Conservation (phyloP, 1,284 basidiomycete genomes). For the Cutaneotrichosporon cutaneum region DNA sequence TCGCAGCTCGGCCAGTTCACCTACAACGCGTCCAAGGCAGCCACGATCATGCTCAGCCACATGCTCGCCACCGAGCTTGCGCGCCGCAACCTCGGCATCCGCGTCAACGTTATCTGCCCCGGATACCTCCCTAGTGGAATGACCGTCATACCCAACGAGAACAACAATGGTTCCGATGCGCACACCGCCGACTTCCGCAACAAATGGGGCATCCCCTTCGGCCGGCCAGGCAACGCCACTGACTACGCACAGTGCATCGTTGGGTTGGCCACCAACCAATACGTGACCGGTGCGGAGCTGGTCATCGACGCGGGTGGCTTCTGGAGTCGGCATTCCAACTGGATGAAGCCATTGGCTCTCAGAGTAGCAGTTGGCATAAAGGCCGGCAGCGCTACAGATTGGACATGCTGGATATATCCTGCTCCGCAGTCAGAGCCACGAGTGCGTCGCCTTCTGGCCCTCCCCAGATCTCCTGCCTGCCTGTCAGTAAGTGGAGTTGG, state of each 20-base stretch:
- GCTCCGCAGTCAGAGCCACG: background rate
- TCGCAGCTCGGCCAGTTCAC: background rate
- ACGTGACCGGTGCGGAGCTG: constrained; percentile 45
- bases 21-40: constrained; percentile 17
- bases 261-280: constrained; percentile 36
- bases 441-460: background rate
- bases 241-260: constrained; percentile 45
- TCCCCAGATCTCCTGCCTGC: constrained; percentile 6
- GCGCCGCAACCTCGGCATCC: constrained; percentile 27
- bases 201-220: constrained; percentile 45
- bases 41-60: constrained; percentile 28
- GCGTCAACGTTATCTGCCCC: constrained; percentile 33
- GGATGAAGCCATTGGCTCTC: no score
- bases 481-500: background rate
- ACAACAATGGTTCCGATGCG: constrained; percentile 15
- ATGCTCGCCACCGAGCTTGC: constrained; percentile 34
- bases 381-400: background rate
- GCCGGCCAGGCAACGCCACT: constrained; percentile 41
- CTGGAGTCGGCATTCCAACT: constrained; percentile 23
- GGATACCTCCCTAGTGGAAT: constrained; percentile 44
- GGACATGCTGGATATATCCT: background rate
- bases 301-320: constrained; percentile 42
- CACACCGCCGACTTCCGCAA: constrained; percentile 28
- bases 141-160: constrained; percentile 33
- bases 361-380: background rate